Evolutionary conservation across 768 basidiomycete genomes (phyloP).

Genomic region (Tylopilus subfusipes): DNA sequence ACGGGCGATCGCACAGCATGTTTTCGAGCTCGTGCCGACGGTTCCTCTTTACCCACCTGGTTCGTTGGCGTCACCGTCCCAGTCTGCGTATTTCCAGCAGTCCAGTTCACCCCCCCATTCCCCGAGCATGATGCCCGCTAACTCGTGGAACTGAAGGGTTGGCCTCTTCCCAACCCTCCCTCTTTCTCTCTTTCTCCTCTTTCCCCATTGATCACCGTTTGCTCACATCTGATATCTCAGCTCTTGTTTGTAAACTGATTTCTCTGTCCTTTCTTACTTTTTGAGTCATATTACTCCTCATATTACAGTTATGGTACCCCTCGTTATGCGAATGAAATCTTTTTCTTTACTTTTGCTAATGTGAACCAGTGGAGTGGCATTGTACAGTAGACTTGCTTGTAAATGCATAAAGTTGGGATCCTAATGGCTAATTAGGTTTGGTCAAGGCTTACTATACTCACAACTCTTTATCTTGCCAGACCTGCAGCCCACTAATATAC

Average conservation of each 20-base stretch:
- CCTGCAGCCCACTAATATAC: too few relatives aligned
- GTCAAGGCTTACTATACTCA: too few relatives aligned
- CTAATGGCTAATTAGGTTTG: too few relatives aligned
- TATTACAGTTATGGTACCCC: not conserved
- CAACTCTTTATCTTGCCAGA: too few relatives aligned
- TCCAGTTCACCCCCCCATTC: constrained; percentile 55
- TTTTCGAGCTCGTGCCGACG: constrained; percentile 65
- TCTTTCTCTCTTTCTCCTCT: not conserved
- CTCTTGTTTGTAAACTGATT: not conserved
- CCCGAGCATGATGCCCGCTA: constrained; percentile 37
- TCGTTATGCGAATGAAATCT: not conserved
- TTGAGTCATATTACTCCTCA: not conserved
- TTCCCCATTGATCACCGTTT: not conserved
- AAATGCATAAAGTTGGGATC: too few relatives aligned
- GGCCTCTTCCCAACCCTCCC: not conserved
- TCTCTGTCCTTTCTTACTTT: not conserved
- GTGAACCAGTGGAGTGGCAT: too few relatives aligned
- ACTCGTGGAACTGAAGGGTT: constrained; percentile 20
- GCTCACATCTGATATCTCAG: not conserved
- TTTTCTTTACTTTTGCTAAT: not conserved
- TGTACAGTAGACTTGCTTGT: too few relatives aligned
- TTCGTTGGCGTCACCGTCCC: constrained; percentile 52
- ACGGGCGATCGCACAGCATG: constrained; percentile 63
- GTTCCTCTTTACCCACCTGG: constrained; percentile 38
- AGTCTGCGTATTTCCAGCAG: constrained; percentile 49